Base-by-base conservation (phyloP, 257 asterid species). In the Capsicum chinense region DNA sequence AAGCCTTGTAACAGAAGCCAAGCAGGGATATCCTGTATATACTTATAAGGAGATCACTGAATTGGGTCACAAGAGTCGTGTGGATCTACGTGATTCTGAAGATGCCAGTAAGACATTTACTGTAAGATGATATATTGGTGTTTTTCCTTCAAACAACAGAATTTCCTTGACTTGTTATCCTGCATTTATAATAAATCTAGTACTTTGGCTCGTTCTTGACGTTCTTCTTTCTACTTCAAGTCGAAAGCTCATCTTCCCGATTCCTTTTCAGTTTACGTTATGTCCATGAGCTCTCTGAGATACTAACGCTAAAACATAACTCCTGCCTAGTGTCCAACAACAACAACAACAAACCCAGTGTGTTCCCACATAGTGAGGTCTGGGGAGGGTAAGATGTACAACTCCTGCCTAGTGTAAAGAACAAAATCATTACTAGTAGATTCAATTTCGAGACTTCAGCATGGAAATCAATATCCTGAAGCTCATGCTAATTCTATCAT, bases 21-120 rank as follows among this genome's bases (percentile, higher is more conserved):
- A 82, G 3, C 86, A 67, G 15, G 89, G 84, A 83, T 87, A 86
- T 83, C 94, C 97, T 42, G 86, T 92, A 44, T 93, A 93, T 79
- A 89, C 84, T 86, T 95, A 94, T 85, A 84, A 86, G 89, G 97
- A 95, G 91, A 88, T 94, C 82, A 83, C 92, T 83, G 89, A 92
- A 87, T 86, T 91, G 90, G 99, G 99, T 56, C 81, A 57, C 71
- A 86, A 91, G 87, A 91, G 94, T 82, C 94, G 89, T 88, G 87
- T 81, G 79, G 76, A 86, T 63, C 84, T 91, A 79, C 92, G 83
- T 87, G 83, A 66, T 85, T 90, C 97, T 56, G 85, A 88, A 89
- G 98, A 90, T 86, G 92, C 95, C 79, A 89, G 98, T 93, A 91
- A 90, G 97, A 89, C 71, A 52, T 76, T 84, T 79, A 69, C 79